Evolutionary conservation across 768 basidiomycete genomes (phyloP).

Genomic region (Boletellus ananiceps): DNA sequence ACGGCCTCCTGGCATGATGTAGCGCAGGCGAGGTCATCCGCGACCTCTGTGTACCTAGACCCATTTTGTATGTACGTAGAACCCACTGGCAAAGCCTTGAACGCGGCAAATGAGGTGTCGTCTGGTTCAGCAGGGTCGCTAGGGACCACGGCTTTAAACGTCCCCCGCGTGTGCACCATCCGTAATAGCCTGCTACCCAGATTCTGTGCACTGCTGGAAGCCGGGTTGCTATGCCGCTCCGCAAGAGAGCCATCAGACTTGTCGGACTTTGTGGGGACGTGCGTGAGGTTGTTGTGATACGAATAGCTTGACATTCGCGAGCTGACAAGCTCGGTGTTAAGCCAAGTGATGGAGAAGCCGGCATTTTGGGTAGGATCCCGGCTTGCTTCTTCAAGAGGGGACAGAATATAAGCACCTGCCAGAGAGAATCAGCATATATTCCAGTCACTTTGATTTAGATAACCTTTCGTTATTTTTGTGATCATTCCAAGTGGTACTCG

Average conservation of each 20-base stretch:
- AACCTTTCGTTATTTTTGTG: constrained; percentile 73
- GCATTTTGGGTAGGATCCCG: constrained; percentile 85
- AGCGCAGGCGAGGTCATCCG: constrained; percentile 58
- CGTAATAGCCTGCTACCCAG: constrained; percentile 22
- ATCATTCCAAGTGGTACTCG: constrained; percentile 86
- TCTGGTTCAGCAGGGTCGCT: constrained; percentile 31
- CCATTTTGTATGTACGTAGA: constrained; percentile 45
- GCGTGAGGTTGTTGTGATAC: constrained; percentile 60
- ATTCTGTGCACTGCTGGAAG: constrained; percentile 1
- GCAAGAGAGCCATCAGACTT: background rate
- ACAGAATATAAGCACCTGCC: constrained; percentile 91
- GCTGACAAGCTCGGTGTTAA: constrained; percentile 55
- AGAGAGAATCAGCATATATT: background rate
- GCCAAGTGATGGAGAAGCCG: constrained; percentile 83
- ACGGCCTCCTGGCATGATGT: constrained; percentile 73
- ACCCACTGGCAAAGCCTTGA: constrained; percentile 77
- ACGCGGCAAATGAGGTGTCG: constrained; percentile 59
- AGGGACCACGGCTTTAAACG: constrained; percentile 31
- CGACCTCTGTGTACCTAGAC: constrained; percentile 47
- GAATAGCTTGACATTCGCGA: constrained; percentile 85
- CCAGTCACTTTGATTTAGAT: background rate
- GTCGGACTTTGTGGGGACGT: constrained; percentile 6
- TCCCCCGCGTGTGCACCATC: constrained; percentile 19
- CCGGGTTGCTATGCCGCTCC: background rate
- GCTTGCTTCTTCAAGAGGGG: constrained; percentile 88